These are phyloP conservation scores for Bipolaris sorokiniana DNA, from an alignment of 2,329 filamentous ascomycete genomes.

Conservation along the genomic window DNA sequence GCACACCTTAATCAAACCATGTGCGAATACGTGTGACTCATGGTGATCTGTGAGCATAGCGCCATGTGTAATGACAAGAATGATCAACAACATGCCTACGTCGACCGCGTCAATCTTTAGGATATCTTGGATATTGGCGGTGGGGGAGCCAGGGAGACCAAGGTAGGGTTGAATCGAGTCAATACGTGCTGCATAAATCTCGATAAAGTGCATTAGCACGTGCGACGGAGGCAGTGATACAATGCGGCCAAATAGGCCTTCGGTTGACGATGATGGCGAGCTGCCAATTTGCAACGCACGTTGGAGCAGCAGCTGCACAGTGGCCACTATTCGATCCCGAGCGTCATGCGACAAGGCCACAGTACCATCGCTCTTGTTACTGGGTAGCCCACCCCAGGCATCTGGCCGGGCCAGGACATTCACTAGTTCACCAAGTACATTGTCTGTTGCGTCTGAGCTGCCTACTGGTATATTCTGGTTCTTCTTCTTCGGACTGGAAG, in stretches of 20 bases:
- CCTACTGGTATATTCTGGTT: not conserved
- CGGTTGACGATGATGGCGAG: not conserved
- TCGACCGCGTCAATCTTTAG: conserved; percentile 7
- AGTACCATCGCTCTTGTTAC: not conserved
- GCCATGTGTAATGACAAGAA: conserved; percentile 10
- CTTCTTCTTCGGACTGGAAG: not conserved
- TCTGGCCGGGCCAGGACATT: conserved; percentile 8
- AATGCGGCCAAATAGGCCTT: conserved; percentile 13
- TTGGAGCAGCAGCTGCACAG: conserved; percentile 9
- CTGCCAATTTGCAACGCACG: conserved; percentile 3
- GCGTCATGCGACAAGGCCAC: conserved; percentile 6
- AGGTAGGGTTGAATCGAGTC: conserved; percentile 13
- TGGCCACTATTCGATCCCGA: conserved; percentile 8
- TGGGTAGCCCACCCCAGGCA: conserved; percentile 3
- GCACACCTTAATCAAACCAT: conserved; percentile 11
- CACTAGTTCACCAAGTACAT: conserved; percentile 10
- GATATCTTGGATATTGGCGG: conserved; percentile 7
- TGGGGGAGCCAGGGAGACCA: conserved; percentile 8
- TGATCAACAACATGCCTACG: conserved; percentile 9
- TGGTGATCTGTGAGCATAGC: conserved; percentile 12
- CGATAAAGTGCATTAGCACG: conserved; percentile 10
- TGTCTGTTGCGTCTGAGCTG: not conserved
- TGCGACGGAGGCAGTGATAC: conserved; percentile 11
- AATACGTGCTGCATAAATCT: conserved; percentile 7
- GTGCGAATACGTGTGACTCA: conserved; percentile 7